A percentile compares a stretch with the other conserved stretches of the same genome.
Evolutionary conservation across 1,284 basidiomycete species (phyloP).

Genomic region (Naganishia cerealis): DNA sequence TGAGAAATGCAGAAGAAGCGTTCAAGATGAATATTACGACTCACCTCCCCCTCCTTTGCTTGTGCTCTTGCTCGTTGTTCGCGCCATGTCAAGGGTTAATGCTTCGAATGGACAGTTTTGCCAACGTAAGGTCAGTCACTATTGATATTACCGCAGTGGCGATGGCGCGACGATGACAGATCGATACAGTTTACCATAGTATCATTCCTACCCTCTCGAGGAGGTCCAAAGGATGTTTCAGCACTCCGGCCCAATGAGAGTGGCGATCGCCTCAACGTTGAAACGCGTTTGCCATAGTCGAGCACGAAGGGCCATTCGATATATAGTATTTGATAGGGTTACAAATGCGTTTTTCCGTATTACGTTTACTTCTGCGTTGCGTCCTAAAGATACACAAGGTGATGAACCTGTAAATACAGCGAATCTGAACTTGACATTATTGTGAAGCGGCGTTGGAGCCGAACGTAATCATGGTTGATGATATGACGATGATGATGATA

Average conservation of each 20-base stretch:
- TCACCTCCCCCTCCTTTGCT: slow-evolving; percentile 11
- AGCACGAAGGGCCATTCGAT: no score
- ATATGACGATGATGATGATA: not conserved
- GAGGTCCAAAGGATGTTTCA: slow-evolving; percentile 4
- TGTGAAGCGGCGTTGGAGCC: slow-evolving; percentile 27
- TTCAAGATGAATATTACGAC: not conserved
- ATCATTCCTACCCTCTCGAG: not conserved
- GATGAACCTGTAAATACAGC: slow-evolving; percentile 28
- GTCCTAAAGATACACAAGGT: slow-evolving; percentile 23
- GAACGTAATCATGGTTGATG: slow-evolving; percentile 24
- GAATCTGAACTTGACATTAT: not conserved
- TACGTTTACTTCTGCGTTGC: slow-evolving; percentile 17
- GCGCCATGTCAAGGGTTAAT: not conserved
- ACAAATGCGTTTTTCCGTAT: slow-evolving; percentile 19
- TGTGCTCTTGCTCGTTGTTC: slow-evolving; percentile 1
- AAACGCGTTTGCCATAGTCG: not conserved
- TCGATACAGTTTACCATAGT: not conserved
- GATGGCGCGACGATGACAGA: not conserved
- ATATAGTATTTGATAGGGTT: slow-evolving; percentile 9
- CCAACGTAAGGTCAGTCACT: not conserved
- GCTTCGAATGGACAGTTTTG: not conserved
- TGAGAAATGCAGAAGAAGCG: not conserved
- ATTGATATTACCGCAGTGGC: not conserved
- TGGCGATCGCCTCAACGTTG: slow-evolving; percentile 6
- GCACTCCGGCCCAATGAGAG: not conserved